Evolutionary conservation across 2,329 filamentous ascomycete species (phyloP).

Genomic region (Apiospora arundinis): DNA sequence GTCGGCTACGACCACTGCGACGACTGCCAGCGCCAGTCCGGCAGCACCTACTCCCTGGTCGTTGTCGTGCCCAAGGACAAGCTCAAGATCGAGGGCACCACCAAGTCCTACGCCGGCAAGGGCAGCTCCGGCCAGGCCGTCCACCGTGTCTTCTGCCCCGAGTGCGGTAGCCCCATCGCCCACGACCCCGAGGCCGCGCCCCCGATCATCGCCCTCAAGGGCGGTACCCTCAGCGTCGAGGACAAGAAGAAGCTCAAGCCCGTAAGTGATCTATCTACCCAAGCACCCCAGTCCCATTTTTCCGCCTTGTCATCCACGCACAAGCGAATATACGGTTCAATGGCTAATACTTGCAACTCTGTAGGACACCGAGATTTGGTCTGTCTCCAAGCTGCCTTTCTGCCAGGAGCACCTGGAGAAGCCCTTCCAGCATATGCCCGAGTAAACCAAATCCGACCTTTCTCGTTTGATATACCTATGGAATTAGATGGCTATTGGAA

Average conservation of each 20-base stretch:
- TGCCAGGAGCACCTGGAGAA: conserved; percentile 70
- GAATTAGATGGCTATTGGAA: not conserved
- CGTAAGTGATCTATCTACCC: conserved; percentile 43
- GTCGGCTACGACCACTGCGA: conserved; percentile 75
- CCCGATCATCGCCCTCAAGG: conserved; percentile 73
- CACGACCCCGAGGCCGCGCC: conserved; percentile 75
- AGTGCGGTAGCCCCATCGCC: conserved; percentile 73
- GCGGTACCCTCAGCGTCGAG: conserved; percentile 65
- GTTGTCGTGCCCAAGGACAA: conserved; percentile 70
- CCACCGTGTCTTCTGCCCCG: conserved; percentile 72
- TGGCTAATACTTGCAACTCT: not conserved
- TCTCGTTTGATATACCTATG: conserved; percentile 12
- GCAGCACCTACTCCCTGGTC: conserved; percentile 74
- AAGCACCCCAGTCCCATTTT: not conserved
- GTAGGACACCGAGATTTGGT: conserved; percentile 74
- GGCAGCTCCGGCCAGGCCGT: conserved; percentile 68
- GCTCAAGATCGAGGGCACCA: conserved; percentile 66
- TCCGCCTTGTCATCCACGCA: not conserved
- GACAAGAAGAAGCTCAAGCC: conserved; percentile 74
- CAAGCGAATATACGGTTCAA: not conserved
- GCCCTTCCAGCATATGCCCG: conserved; percentile 68
- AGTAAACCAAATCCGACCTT: conserved; percentile 44
- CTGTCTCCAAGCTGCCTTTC: conserved; percentile 71
- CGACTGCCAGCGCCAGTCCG: conserved; percentile 74
- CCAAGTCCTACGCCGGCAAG: conserved; percentile 67